These are phyloP conservation scores for Fusarium verticillioides DNA, from an alignment of 2,329 filamentous ascomycete species.

Conservation along the genomic window DNA sequence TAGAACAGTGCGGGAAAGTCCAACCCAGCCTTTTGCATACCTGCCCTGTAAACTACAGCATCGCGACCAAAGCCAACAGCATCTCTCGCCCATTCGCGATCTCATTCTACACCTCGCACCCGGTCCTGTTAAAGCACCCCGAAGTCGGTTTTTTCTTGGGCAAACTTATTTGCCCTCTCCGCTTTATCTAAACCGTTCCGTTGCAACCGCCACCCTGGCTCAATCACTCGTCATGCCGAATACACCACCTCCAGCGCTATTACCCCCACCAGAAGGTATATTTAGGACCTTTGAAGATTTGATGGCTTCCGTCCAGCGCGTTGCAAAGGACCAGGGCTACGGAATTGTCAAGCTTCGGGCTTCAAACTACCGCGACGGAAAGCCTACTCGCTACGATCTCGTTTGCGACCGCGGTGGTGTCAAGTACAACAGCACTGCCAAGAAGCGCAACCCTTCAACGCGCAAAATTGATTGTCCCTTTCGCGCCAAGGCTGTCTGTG, in stretches of 20 bases:
- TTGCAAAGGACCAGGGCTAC: conserved; percentile 71
- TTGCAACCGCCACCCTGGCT: conserved; percentile 48
- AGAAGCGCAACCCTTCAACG: conserved; percentile 72
- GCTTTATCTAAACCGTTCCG: conserved; percentile 44
- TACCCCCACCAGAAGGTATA: conserved; percentile 69
- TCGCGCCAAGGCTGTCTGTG: conserved; percentile 71
- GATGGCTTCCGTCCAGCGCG: conserved; percentile 66
- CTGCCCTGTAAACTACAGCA: conserved; percentile 29
- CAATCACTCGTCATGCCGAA: conserved; percentile 57
- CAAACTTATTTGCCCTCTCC: conserved; percentile 34
- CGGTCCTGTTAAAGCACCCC: conserved; percentile 17
- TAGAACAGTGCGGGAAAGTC: conserved; percentile 55
- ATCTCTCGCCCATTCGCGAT: conserved; percentile 37
- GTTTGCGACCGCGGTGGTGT: conserved; percentile 72
- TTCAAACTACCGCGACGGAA: conserved; percentile 71
- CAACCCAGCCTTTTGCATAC: conserved; percentile 51
- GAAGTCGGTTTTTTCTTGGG: conserved; percentile 13
- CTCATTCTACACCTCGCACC: conserved; percentile 20
- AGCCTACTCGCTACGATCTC: conserved; percentile 70
- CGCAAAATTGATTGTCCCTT: conserved; percentile 73
- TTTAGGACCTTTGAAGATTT: conserved; percentile 70
- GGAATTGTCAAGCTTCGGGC: conserved; percentile 71
- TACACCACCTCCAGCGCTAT: conserved; percentile 60
- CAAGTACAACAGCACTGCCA: conserved; percentile 73
- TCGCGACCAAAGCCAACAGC: conserved; percentile 40